These are phyloP conservation scores for Amanita subjunquillea DNA, from an alignment of 768 basidiomycete genomes.

Conservation along the genomic window DNA sequence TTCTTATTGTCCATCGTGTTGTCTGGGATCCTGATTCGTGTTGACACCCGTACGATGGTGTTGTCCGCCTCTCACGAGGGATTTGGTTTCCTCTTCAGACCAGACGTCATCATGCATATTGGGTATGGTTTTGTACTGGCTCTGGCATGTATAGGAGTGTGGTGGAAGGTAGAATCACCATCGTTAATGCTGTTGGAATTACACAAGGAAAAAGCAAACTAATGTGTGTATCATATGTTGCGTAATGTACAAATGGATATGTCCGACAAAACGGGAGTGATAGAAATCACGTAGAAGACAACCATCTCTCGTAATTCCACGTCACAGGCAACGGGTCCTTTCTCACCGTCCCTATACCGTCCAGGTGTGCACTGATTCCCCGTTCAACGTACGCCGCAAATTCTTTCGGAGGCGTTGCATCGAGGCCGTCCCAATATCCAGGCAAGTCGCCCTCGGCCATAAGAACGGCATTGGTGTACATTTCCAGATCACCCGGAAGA, in stretches of 20 bases:
- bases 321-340: constrained; percentile 24
- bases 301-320: constrained; percentile 39
- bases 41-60: not conserved
- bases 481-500: constrained; percentile 24
- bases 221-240: not conserved
- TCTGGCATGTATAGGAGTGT: constrained; percentile 7
- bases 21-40: not conserved
- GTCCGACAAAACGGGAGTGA: not conserved
- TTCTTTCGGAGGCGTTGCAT: constrained; percentile 30
- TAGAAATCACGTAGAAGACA: constrained; percentile 1
- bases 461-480: constrained; percentile 44
- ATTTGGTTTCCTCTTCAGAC: constrained; percentile 3
- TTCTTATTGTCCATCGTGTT: not conserved
- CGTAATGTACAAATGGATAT: not conserved
- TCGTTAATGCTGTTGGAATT: not conserved
- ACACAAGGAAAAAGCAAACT: not conserved
- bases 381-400: constrained; percentile 36
- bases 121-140: constrained; percentile 7
- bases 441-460: constrained; percentile 31
- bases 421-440: constrained; percentile 18
- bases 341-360: constrained; percentile 15
- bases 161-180: constrained; percentile 6
- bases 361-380: constrained; percentile 23
- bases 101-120: constrained; percentile 4
- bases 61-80: constrained; percentile 1